Base-by-base conservation (phyloP, 139 green algal species). In the Tetraselmis chui region DNA sequence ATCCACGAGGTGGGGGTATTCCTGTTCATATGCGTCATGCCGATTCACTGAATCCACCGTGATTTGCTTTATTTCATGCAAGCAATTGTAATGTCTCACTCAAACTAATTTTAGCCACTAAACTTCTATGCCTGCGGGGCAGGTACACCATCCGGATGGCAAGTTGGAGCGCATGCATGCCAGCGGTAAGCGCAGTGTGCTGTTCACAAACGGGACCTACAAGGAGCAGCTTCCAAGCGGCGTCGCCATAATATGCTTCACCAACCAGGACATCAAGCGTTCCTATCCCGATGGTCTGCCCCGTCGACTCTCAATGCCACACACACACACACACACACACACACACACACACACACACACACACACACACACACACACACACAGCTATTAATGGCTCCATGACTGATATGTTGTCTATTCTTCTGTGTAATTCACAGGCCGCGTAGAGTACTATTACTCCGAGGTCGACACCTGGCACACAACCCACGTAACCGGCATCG, bases 201-300 rank as follows among this genome's bases (percentile, higher is more conserved):
- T 75, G 1, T 96, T 95, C 67, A 28, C 81, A 28, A 97, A 98
- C 80, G 92, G 93, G 75, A 94, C 90, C 0, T 26, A 80, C 75
- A 93, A 92, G 84, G 85, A 86, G 25, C 81, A 88, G 78, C 77
- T 84, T 26, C 79, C 86, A 1, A 88, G 91, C 81, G 91, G 91
- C 30, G 75, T 76, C 77, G 80, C 32, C 2, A 76, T 87, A 22
- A 89, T 97, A 0, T 80, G 78, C 30, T 98, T 97, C 86, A 82
- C 30, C 58, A 98, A 98, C 77, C 92, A 93, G 1, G 95, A 98
- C 83, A 81, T 96, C 24, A 98, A 97, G 82, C 82, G 81, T 29
- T 81, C 81, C 18, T 59, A 84, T 76, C 83, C 87, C 2, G 77
- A 59, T 1, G 90, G 84, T 87, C 58, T 1, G 76, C 26, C n/a